phyloP scores from a whole-genome alignment of 441 rosid genomes.

The Brassica hybrid region DNA sequence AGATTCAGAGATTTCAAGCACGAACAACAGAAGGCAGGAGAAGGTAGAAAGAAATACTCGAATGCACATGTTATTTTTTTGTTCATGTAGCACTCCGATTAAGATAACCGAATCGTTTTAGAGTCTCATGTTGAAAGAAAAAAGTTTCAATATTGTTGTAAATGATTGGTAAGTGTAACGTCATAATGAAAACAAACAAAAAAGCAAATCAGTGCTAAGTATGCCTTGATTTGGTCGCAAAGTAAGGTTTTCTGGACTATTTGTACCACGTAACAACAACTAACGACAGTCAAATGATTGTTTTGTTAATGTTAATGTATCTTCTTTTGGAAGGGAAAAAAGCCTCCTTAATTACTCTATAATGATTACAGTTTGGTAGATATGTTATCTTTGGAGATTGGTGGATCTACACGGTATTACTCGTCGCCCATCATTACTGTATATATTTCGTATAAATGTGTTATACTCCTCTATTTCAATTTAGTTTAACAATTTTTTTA shows the following conservation, averaged over 20 bases:
- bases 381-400: conserved; percentile 25
- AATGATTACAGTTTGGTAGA: conserved; percentile 37
- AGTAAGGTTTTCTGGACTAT: conserved; percentile 10
- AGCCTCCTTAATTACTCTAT: conserved; percentile 25
- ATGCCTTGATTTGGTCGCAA: conserved; percentile 33
- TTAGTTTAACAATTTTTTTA: too few species aligned
- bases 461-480: too few species aligned
- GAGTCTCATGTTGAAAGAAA: neutral
- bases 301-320: conserved; percentile 1
- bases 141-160: neutral
- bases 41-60: neutral
- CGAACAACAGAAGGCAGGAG: neutral
- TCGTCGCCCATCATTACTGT: neutral
- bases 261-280: conserved; percentile 36
- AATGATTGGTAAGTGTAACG: conserved; percentile 1
- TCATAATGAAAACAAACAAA: neutral
- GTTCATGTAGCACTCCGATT: neutral
- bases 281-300: conserved; percentile 30
- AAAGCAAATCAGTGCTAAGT: conserved; percentile 8
- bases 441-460: too few species aligned
- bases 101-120: neutral
- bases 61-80: neutral
- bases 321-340: conserved; percentile 10
- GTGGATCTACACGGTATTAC: conserved; percentile 19
- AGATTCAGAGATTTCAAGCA: neutral